Base-by-base conservation (phyloP, 1,139 yeast species). In the Geotrichum aggregatum region DNA sequence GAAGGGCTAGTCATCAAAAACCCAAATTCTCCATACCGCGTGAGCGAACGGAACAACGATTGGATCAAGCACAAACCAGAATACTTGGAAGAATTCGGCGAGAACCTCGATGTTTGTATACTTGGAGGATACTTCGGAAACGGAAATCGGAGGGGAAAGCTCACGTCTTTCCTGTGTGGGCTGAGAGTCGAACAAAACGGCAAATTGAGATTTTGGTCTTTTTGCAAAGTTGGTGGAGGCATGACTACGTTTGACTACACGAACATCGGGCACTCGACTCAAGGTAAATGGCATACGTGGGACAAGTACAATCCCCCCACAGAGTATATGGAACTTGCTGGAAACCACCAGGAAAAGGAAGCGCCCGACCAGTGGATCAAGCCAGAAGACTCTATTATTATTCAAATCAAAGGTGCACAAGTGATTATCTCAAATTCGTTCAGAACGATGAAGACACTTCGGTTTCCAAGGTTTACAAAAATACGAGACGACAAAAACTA, bases 31-130 rank as follows among this genome's bases (percentile, higher is more conserved):
- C 71, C 68, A 19, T 92, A 92, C 66, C 66, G 70, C 4, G 75
- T 86, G 13, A 89, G 82, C 19, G 76, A 75, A 46, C 71, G 91
- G 51, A 75, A 76, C 44, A 76, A 76, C 28, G 71, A 75, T 19
- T 91, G 98, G 96, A 72, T 87, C 26, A 92, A 92, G 63, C 79
- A 91, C 1, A 92, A 92, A 66, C 98, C 98, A 0, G 96, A 91
- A 60, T 91, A 89, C 65, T 72, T 89, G 54, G 85, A 82, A 55
- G 88, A 85, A 51, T 86, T 86, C 67, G 96, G 96, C 7, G 96
- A 88, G 58, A 86, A 86, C 61, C 71, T 91, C 58, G 98, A 92
- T 67, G 67, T 89, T 44, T 74, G 82, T 1, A 79, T 92, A 0
- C 80, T 91, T 54, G 98, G 97, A 0, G 84, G 84, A 51, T 81